A percentile compares a stretch with the other conserved stretches of the same genome.
Evolutionary conservation across 345 rosid genomes (phyloP).

Genomic region (Cardiospermum halicacabum): DNA sequence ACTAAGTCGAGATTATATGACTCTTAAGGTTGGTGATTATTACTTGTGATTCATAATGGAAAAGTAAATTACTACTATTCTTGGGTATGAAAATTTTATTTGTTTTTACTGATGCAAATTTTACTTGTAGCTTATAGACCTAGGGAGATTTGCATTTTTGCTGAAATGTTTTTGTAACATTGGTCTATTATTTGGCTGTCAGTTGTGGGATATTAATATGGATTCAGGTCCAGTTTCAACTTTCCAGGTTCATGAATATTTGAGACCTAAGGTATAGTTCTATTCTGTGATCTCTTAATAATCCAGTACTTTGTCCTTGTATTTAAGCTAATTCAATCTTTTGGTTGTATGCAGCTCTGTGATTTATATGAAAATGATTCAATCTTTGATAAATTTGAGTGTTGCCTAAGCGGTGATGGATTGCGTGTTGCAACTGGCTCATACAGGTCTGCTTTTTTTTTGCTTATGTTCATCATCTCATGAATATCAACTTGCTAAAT

Average conservation of each 20-base stretch:
- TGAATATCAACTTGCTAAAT: not conserved
- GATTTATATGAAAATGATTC: conserved; percentile 98
- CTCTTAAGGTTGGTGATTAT: conserved; percentile 66
- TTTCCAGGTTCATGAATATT: conserved; percentile 74
- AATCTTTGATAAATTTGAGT: conserved; percentile 96
- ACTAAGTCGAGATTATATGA: conserved; percentile 99
- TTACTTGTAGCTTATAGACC: not conserved
- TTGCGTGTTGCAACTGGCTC: conserved; percentile 92
- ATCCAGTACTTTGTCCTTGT: not conserved
- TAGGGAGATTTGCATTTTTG: not conserved
- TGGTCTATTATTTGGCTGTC: conserved; percentile 16
- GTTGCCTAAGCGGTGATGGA: conserved; percentile 95
- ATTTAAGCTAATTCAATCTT: conserved; percentile 13
- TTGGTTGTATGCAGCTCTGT: conserved; percentile 62
- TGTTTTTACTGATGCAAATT: not conserved
- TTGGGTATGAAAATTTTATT: not conserved
- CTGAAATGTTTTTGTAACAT: conserved; percentile 13
- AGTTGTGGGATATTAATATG: conserved; percentile 87
- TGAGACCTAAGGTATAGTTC: conserved; percentile 70
- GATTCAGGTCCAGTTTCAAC: conserved; percentile 91
- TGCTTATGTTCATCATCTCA: conserved; percentile 7
- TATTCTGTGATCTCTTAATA: conserved; percentile 4
- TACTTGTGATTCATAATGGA: conserved; percentile 4
- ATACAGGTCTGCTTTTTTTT: conserved; percentile 71
- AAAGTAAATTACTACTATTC: conserved; percentile 10